These are phyloP conservation scores for Pseudogymnoascus sp. DNA, from an alignment of 2,329 filamentous ascomycete genomes.

Conservation along the genomic window DNA sequence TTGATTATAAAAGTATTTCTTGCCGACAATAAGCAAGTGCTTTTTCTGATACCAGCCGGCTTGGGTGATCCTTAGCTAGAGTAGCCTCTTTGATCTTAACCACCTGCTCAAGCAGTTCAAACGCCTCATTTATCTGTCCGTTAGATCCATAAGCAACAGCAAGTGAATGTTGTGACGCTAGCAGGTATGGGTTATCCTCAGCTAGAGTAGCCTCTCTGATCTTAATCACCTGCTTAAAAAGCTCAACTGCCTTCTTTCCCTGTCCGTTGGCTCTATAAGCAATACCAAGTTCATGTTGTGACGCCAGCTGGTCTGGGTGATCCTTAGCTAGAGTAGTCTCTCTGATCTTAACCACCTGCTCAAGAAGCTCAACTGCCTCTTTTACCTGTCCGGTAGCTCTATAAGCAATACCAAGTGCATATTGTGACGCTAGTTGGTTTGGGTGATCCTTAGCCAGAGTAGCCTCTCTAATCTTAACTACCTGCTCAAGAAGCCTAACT, in stretches of 20 bases:
- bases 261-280: conserved; percentile 9
- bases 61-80: too few species aligned
- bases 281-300: conserved; percentile 4
- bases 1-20: too few species aligned
- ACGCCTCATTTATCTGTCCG: not conserved
- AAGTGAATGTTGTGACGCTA: too few species aligned
- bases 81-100: not conserved
- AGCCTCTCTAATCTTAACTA: conserved; percentile 8
- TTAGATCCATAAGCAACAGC: not conserved
- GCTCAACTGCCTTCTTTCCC: not conserved
- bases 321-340: not conserved
- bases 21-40: too few species aligned
- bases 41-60: too few species aligned
- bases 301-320: not conserved
- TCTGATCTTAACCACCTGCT: not conserved
- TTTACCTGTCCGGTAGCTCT: too few species aligned
- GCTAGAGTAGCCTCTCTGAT: not conserved
- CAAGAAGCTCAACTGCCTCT: too few species aligned
- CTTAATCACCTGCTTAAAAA: conserved; percentile 7
- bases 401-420: not conserved
- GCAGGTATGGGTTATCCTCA: too few species aligned
- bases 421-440: conserved; percentile 3
- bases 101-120: conserved; percentile 7
- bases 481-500: conserved; percentile 12
- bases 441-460: conserved; percentile 7